These are phyloP conservation scores for Lactifluus subvellereus DNA, from an alignment of 768 basidiomycete species.

Conservation along the genomic window DNA sequence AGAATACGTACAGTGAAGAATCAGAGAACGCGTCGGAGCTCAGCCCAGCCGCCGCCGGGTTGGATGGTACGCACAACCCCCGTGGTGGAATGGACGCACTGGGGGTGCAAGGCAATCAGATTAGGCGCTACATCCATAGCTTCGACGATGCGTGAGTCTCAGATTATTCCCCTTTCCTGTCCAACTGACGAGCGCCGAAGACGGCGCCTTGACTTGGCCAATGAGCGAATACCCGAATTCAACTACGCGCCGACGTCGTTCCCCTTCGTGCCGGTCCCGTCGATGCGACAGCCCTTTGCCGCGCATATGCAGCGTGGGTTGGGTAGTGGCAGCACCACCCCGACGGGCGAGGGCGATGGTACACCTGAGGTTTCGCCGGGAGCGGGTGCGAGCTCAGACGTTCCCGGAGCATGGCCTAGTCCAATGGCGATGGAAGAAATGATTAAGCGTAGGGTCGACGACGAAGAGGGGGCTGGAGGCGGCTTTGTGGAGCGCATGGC, in stretches of 20 bases:
- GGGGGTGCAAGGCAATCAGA: conserved; percentile 53
- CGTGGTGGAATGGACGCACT: conserved; percentile 50
- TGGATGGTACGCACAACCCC: conserved; percentile 23
- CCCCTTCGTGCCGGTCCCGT: conserved; percentile 54
- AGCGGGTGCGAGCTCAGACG: conserved; percentile 28
- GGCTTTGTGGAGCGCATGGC: conserved; percentile 56
- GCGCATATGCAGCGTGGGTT: conserved; percentile 12
- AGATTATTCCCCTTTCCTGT: conserved; percentile 6
- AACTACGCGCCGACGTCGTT: conserved; percentile 32
- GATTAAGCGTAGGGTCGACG: conserved; percentile 57
- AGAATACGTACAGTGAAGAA: conserved; percentile 50
- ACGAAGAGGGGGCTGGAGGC: conserved; percentile 40
- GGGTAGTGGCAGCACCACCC: conserved; percentile 22
- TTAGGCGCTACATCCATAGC: conserved; percentile 55
- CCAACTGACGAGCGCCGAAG: conserved; percentile 33
- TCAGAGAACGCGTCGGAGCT: conserved; percentile 75
- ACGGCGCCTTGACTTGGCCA: conserved; percentile 64
- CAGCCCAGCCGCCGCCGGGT: conserved; percentile 33
- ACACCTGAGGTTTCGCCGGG: conserved; percentile 18
- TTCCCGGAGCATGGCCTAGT: conserved; percentile 32
- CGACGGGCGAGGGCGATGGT: conserved; percentile 13
- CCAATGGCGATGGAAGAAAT: conserved; percentile 52
- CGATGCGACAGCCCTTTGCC: conserved; percentile 43
- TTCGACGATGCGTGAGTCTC: conserved; percentile 71
- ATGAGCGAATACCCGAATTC: conserved; percentile 68